These are phyloP conservation scores for Claviceps digitariae DNA, from an alignment of 2,329 filamentous ascomycete genomes.

Conservation along the genomic window DNA sequence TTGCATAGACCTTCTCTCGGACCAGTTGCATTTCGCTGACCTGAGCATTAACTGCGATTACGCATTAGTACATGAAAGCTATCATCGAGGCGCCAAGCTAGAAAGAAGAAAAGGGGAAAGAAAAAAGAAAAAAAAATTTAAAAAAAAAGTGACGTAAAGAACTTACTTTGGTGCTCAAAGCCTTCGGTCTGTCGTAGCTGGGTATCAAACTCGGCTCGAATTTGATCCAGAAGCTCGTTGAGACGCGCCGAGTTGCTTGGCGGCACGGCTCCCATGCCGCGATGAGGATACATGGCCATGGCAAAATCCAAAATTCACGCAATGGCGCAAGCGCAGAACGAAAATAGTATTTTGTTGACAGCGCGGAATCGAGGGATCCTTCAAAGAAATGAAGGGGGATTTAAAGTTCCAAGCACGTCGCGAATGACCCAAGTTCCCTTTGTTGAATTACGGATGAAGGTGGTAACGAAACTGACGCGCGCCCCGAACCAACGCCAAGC, in stretches of 20 bases:
- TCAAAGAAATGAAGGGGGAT: neutral
- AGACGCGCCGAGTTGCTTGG: slow-evolving; percentile 49
- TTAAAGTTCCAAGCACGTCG: neutral
- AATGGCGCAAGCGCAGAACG: neutral
- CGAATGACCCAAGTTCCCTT: neutral
- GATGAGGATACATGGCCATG: slow-evolving; percentile 83
- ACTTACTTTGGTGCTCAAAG: slow-evolving; percentile 86
- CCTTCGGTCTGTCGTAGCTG: slow-evolving; percentile 70
- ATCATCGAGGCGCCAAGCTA: neutral
- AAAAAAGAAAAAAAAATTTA: no score
- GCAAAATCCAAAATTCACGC: slow-evolving; percentile 4
- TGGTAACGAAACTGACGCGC: neutral
- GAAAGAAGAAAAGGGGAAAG: neutral
- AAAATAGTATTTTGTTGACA: neutral
- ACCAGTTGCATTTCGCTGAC: slow-evolving; percentile 93
- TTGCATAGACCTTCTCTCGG: slow-evolving; percentile 78
- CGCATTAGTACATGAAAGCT: neutral
- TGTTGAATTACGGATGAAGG: neutral
- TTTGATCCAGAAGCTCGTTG: slow-evolving; percentile 81
- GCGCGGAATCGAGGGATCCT: neutral
- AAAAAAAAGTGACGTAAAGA: neutral
- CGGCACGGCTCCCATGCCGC: slow-evolving; percentile 64
- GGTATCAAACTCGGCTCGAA: slow-evolving; percentile 81
- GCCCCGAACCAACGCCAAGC: neutral
- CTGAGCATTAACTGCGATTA: slow-evolving; percentile 62